Evolutionary conservation across 2,329 filamentous ascomycete species (phyloP).

Genomic region (Aciculosporium take): DNA sequence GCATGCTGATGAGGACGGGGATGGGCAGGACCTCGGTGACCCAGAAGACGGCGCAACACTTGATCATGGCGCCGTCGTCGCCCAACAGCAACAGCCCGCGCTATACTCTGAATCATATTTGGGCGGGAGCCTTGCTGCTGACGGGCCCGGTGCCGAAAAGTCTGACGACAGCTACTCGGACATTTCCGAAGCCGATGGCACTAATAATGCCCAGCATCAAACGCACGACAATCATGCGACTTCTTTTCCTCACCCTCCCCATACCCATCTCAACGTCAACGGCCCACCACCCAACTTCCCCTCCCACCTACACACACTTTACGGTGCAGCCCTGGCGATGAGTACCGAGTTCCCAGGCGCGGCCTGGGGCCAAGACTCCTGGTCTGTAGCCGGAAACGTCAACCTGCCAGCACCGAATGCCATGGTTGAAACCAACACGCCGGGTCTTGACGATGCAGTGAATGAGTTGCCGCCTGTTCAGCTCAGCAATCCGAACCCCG

Average conservation of each 20-base stretch:
- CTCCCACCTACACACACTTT: neutral
- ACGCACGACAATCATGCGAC: slow-evolving; percentile 5
- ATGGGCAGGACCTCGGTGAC: slow-evolving; percentile 22
- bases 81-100: neutral
- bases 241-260: slow-evolving; percentile 1
- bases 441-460: neutral
- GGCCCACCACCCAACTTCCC: neutral
- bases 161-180: neutral
- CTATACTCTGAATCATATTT: neutral
- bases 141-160: neutral
- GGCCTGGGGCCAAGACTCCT: neutral
- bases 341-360: neutral
- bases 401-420: neutral
- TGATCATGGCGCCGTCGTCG: slow-evolving; percentile 2
- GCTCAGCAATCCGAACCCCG: slow-evolving; percentile 20
- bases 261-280: slow-evolving; percentile 1
- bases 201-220: slow-evolving; percentile 6
- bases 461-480: slow-evolving; percentile 9
- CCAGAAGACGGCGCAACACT: slow-evolving; percentile 19
- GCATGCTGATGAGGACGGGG: slow-evolving; percentile 13
- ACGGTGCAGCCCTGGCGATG: slow-evolving; percentile 1
- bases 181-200: neutral
- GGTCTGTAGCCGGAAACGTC: neutral
- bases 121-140: neutral
- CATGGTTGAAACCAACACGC: slow-evolving; percentile 1